Base-by-base conservation (phyloP, 163 green algal genomes). In the Volvox carteri region DNA sequence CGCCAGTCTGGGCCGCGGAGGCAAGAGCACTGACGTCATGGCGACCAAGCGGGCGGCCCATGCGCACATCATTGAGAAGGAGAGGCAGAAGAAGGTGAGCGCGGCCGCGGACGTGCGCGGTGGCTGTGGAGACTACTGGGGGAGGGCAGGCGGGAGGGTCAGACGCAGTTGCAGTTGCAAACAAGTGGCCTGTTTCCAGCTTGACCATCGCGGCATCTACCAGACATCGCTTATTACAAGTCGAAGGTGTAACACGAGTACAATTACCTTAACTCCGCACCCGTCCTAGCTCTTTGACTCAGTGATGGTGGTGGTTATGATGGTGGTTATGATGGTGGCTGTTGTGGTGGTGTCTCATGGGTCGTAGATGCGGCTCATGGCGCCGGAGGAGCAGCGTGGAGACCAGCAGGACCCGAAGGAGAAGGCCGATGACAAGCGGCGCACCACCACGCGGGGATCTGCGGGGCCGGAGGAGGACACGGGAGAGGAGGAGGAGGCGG, bases 21-120 rank as follows among this genome's bases (percentile, higher is more conserved):
- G 65, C 84, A 89, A 89, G 84, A 83, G 84, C 84, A 89, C 70
- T 0, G 84, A 89, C 48, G 94, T 97, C 11, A 97, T 98, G 96
- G 87, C 86, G 21, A 73, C 84, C 21, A 98, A 98, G 90, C 92
- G 96, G 65, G 54, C 58, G 2, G 65, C 78, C 41, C 95, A 98
- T 75, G 92, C 93, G 4, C 42, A 33, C 23, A 85, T 95, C 42
- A 97, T 98, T 41, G 73, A 94, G 76, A 92, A 76, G 56, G 90
- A 93, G 77, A 70, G 87, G 16, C 52, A 84, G 39, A 93, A 92
- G 86, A 56, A 70, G 41, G 62, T 85, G 74, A 41, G 83, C 0
- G 30, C 35, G 4, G 28, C 1, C 18, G 58, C 23, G 30, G 50
- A n/a, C 39, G 37, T 35, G 33, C 12, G 70, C 21, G 30, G 25